These are phyloP conservation scores for Carex myosuroides DNA, from an alignment of 176 grass and related monocot species.

Conservation along the genomic window DNA sequence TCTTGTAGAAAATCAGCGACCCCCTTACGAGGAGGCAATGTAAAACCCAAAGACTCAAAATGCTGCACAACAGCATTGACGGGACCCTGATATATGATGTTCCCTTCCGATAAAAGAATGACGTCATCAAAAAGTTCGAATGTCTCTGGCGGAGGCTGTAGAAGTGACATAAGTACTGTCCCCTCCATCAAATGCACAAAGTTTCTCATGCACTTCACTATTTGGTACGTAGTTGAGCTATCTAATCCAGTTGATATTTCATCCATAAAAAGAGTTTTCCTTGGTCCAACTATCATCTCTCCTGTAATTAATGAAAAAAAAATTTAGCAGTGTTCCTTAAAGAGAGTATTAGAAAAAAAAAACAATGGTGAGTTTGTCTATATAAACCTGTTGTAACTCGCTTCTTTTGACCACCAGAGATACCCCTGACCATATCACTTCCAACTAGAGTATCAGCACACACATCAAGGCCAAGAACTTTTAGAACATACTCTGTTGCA, in stretches of 20 bases:
- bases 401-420: slow-evolving; percentile 77
- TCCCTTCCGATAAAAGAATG: slow-evolving; percentile 63
- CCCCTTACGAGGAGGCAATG: slow-evolving; percentile 53
- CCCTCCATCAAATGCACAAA: slow-evolving; percentile 79
- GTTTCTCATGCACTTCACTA: slow-evolving; percentile 62
- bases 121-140: slow-evolving; percentile 79
- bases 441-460: slow-evolving; percentile 73
- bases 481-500: slow-evolving; percentile 57
- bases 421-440: slow-evolving; percentile 72
- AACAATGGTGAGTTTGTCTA: not conserved
- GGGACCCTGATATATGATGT: slow-evolving; percentile 66
- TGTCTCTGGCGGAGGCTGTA: slow-evolving; percentile 74
- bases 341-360: not conserved
- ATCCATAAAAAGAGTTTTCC: slow-evolving; percentile 76
- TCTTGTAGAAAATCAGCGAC: slow-evolving; percentile 78
- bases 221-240: slow-evolving; percentile 78
- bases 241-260: slow-evolving; percentile 83
- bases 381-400: slow-evolving; percentile 60
- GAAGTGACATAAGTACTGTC: slow-evolving; percentile 76
- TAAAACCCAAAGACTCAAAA: slow-evolving; percentile 58
- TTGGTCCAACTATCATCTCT: slow-evolving; percentile 73
- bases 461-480: slow-evolving; percentile 56
- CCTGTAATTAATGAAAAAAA: slow-evolving; percentile 30
- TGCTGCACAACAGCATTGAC: slow-evolving; percentile 30
- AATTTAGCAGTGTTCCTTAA: not conserved